A percentile compares a stretch with the other conserved stretches of the same genome.
These are phyloP conservation scores for Morella rubra DNA, from an alignment of 306 rosid genomes.

Conservation along the genomic window DNA sequence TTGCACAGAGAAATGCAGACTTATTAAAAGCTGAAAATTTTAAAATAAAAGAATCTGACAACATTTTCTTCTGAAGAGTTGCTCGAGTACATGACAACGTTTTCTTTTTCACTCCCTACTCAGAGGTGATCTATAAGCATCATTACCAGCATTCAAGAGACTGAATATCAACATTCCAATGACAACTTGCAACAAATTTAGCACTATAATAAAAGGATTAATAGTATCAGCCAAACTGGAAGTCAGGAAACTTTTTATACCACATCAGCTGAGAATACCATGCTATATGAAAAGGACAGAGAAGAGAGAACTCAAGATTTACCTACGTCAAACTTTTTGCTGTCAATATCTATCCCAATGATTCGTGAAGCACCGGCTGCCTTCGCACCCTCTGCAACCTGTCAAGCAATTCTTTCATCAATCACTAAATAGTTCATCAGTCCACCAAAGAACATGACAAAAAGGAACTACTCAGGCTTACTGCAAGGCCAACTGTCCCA, in stretches of 20 bases:
- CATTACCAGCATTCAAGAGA: not conserved
- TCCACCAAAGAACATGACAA: conserved; percentile 20
- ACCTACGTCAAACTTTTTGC: conserved; percentile 74
- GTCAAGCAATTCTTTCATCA: conserved; percentile 25
- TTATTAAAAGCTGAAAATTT: not conserved
- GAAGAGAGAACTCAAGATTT: conserved; percentile 18
- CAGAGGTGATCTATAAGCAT: not conserved
- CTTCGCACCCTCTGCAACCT: conserved; percentile 98
- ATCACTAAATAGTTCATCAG: conserved; percentile 19
- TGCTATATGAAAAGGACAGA: not conserved
- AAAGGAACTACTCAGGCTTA: conserved; percentile 38
- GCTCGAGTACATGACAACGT: not conserved
- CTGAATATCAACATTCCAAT: not conserved
- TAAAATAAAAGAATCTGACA: not conserved
- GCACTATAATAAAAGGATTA: not conserved
- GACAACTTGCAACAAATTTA: not conserved
- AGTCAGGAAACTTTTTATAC: conserved; percentile 1
- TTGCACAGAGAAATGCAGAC: not conserved
- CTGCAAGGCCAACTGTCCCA: conserved; percentile 95
- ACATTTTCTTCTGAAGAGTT: not conserved
- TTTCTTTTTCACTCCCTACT: not conserved
- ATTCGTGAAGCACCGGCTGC: conserved; percentile 87
- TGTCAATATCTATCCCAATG: conserved; percentile 80
- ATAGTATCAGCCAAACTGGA: conserved; percentile 6
- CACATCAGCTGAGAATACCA: conserved; percentile 17